These are phyloP conservation scores for Flagelloscypha sp. DNA, from an alignment of 768 basidiomycete species.

Conservation along the genomic window DNA sequence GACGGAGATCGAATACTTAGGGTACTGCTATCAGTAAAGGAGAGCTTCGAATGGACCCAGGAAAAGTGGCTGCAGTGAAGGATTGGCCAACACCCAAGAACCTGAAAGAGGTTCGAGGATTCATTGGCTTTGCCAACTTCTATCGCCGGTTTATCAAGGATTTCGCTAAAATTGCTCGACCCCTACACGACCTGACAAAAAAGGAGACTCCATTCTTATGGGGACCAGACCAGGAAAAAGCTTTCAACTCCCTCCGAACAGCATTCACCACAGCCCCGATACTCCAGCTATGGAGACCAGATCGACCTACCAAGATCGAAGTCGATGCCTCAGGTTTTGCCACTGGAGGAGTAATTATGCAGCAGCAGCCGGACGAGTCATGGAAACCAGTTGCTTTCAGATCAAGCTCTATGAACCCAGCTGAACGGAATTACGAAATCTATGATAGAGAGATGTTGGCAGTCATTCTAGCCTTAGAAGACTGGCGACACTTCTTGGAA, in stretches of 20 bases:
- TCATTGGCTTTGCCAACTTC: constrained; percentile 39
- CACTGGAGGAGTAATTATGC: constrained; percentile 19
- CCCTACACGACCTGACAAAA: constrained; percentile 19
- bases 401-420: constrained; percentile 19
- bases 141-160: constrained; percentile 32
- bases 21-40: constrained; percentile 26
- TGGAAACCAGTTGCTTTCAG: constrained; percentile 33
- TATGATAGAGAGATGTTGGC: constrained; percentile 45
- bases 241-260: constrained; percentile 22
- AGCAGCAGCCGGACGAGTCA: constrained; percentile 10
- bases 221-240: constrained; percentile 5
- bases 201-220: constrained; percentile 18
- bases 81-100: constrained; percentile 29
- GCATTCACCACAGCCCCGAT: constrained; percentile 21
- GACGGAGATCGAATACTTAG: constrained; percentile 30
- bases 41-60: constrained; percentile 27
- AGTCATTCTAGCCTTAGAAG: constrained; percentile 24
- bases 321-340: constrained; percentile 25
- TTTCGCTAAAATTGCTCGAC: constrained; percentile 25
- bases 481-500: constrained; percentile 3
- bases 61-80: constrained; percentile 27
- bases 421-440: constrained; percentile 40
- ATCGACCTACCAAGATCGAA: constrained; percentile 13
- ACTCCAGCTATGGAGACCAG: constrained; percentile 12
- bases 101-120: constrained; percentile 26